Base-by-base conservation (phyloP, 768 basidiomycete species). In the Leccinellum rugosiceps region DNA sequence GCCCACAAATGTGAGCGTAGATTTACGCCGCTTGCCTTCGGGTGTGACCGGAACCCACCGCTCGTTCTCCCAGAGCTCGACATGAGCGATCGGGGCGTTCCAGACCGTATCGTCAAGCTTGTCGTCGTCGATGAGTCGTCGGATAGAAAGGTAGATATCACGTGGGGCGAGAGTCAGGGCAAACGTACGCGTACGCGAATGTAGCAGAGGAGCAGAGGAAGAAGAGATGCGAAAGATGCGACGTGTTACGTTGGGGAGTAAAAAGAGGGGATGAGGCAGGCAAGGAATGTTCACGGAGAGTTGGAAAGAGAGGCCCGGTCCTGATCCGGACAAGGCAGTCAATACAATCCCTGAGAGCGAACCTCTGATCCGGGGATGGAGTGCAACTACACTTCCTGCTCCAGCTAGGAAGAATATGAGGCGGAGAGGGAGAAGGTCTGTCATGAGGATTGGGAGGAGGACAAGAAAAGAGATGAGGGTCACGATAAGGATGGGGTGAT, bases 351-450 rank as follows among this genome's bases (percentile, higher is more conserved):
- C 1, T 5, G 65, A 56, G 3, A 67, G 35, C 0, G 53, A 41
- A 9, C 30, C 35, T 6, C 8, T 48, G 28, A 58, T 17, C 11
- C 32, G 10, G 4, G 66, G 66, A n/a, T 62, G 66, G 34, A 66
- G 54, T 0, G 52, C 58, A 1, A 45, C 19, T 8, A 65, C 59
- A 9, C 51, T 47, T 6, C 66, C 66, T 10, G 57, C 52, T 0
- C 68, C 68, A 0, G 52, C 57, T 7, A 70, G 25, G 46, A 87
- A 78, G 48, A 75, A 77, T 1, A 79, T 68, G 7, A 75, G 58
- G 17, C 82, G 79, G 5, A 81, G 66, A 2, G 84, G 82, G 59
- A 86, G 80, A 8, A 65, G 31, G 0, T 81, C 60, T 11, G 55
- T 28, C 56, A 58, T 76, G 3, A 81, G 73, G 17, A 79, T 64